A percentile compares a stretch with the other conserved stretches of the same genome.
Evolutionary conservation across 768 basidiomycete genomes (phyloP).

Genomic region (Hydnum rufescens): DNA sequence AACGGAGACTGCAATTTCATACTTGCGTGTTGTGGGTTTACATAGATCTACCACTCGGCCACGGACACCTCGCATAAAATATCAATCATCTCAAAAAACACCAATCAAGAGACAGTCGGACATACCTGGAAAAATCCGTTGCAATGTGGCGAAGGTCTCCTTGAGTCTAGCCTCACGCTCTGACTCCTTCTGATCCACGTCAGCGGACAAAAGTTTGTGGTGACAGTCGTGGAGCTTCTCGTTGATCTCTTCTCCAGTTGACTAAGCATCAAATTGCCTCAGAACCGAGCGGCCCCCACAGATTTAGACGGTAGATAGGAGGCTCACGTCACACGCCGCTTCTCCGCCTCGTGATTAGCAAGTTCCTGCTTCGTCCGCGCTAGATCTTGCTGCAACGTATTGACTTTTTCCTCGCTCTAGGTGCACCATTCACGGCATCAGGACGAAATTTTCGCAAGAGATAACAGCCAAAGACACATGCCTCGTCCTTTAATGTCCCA

Average conservation of each 20-base stretch:
- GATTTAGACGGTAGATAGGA: not conserved
- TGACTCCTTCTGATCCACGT: slow-evolving; percentile 69
- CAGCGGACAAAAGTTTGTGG: slow-evolving; percentile 72
- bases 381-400: slow-evolving; percentile 39
- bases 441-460: not conserved
- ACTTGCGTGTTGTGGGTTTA: slow-evolving; percentile 83
- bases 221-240: slow-evolving; percentile 75
- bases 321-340: slow-evolving; percentile 53
- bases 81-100: not conserved
- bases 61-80: slow-evolving; percentile 46
- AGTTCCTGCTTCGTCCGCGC: slow-evolving; percentile 50
- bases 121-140: slow-evolving; percentile 74
- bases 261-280: slow-evolving; percentile 21
- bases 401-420: slow-evolving; percentile 36
- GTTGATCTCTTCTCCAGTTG: slow-evolving; percentile 76
- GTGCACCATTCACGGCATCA: slow-evolving; percentile 20
- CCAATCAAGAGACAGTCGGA: not conserved
- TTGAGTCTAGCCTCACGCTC: slow-evolving; percentile 70
- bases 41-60: slow-evolving; percentile 88
- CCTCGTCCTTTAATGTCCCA: slow-evolving; percentile 37
- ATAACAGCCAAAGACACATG: slow-evolving; percentile 16
- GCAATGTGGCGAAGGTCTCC: slow-evolving; percentile 66
- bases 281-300: too few relatives aligned
- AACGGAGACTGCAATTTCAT: slow-evolving; percentile 78
- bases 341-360: slow-evolving; percentile 71